Percentiles rank a stretch among this genome's conserved stretches.
phyloP scores from a whole-genome alignment of 2,329 filamentous ascomycete genomes.

The Hypoxylon rubiginosum region DNA sequence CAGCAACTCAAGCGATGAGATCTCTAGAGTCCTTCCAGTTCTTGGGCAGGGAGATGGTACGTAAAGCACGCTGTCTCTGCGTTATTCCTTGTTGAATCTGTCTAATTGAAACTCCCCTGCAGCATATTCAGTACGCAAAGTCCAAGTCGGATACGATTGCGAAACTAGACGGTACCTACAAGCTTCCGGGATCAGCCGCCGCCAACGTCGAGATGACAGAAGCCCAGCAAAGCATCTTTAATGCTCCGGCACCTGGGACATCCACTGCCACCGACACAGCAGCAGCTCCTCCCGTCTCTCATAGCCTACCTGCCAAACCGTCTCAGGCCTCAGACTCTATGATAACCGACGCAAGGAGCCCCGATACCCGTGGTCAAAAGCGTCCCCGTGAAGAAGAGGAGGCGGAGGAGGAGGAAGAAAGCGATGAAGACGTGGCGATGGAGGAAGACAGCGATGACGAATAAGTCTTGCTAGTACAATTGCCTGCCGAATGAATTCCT shows the following conservation, averaged over 20 bases:
- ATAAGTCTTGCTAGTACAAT: constrained; percentile 57
- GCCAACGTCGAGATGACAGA: constrained; percentile 75
- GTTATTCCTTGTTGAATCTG: constrained; percentile 7
- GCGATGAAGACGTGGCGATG: constrained; percentile 72
- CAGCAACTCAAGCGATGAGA: constrained; percentile 94
- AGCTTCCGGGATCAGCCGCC: constrained; percentile 69
- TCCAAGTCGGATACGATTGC: constrained; percentile 88
- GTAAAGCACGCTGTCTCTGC: constrained; percentile 50
- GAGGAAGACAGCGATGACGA: constrained; percentile 79
- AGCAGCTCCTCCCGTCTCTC: constrained; percentile 53
- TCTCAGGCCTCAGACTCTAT: constrained; percentile 60
- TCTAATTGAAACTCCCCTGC: constrained; percentile 29
- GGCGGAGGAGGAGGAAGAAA: constrained; percentile 66
- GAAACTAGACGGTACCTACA: constrained; percentile 92
- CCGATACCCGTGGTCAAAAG: constrained; percentile 75
- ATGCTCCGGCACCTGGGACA: constrained; percentile 70
- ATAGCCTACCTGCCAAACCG: constrained; percentile 63
- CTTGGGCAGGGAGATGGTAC: constrained; percentile 85
- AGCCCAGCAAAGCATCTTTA: constrained; percentile 85
- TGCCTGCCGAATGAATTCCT: constrained; percentile 1
- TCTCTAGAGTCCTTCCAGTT: constrained; percentile 88
- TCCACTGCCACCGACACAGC: constrained; percentile 56
- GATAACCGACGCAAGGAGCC: constrained; percentile 65
- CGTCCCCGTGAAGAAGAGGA: constrained; percentile 78
- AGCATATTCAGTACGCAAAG: constrained; percentile 95